phyloP scores from a whole-genome alignment of 2,329 filamentous ascomycete species.

The Neoarthrinium moseri region DNA sequence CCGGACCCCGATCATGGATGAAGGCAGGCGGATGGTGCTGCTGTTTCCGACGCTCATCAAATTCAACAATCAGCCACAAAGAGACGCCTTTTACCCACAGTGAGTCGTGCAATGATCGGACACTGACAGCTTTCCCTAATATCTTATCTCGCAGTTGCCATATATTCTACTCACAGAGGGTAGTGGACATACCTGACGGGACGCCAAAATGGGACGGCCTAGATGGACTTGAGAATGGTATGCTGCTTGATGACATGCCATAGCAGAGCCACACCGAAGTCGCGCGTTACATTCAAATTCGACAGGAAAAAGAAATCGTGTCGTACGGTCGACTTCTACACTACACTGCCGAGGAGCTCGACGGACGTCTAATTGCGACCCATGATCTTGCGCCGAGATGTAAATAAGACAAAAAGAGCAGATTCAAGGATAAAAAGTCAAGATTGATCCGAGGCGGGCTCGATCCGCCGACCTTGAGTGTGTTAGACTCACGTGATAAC shows the following conservation, averaged over 20 bases:
- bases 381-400: too few species aligned
- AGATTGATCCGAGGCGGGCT: too few species aligned
- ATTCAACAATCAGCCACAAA: constrained; percentile 53
- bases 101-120: constrained; percentile 29
- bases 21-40: constrained; percentile 80
- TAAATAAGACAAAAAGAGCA: too few species aligned
- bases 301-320: too few species aligned
- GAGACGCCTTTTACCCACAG: constrained; percentile 63
- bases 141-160: constrained; percentile 44
- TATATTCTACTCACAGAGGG: constrained; percentile 76
- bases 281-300: too few species aligned
- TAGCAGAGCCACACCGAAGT: too few species aligned
- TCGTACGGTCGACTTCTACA: too few species aligned
- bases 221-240: constrained; percentile 31
- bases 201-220: constrained; percentile 75
- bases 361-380: too few species aligned
- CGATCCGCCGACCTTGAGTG: too few species aligned
- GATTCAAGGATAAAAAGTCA: too few species aligned
- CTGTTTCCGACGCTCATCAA: constrained; percentile 75
- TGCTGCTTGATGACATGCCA: background rate
- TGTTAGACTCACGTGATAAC: too few species aligned
- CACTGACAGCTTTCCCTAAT: background rate
- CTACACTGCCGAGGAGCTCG: too few species aligned
- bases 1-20: constrained; percentile 80
- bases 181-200: constrained; percentile 75